Evolutionary conservation across 2,329 filamentous ascomycete species (phyloP).

Genomic region (Xylariaceae sp.): DNA sequence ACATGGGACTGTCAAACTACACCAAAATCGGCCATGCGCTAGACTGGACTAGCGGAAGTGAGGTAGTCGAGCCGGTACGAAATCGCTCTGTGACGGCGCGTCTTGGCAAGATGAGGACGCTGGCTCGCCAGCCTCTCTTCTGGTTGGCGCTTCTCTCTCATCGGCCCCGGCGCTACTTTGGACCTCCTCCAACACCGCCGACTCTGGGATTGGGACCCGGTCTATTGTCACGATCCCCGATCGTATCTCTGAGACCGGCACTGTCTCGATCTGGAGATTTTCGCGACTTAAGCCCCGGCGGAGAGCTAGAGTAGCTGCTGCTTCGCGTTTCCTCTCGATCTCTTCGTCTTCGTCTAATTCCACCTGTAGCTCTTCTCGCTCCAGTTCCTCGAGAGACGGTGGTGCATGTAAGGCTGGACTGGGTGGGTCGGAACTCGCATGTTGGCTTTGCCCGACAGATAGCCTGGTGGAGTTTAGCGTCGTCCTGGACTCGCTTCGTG

Average conservation of each 20-base stretch:
- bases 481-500: conserved; percentile 54
- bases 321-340: conserved; percentile 46
- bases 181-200: conserved; percentile 23
- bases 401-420: conserved; percentile 36
- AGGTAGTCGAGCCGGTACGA: conserved; percentile 55
- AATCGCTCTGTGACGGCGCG: conserved; percentile 28
- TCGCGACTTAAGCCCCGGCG: conserved; percentile 42
- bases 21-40: not conserved
- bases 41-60: conserved; percentile 39
- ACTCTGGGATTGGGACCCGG: conserved; percentile 25
- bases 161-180: conserved; percentile 18
- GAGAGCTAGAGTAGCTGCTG: conserved; percentile 46
- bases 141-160: conserved; percentile 5
- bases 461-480: conserved; percentile 43
- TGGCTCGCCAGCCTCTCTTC: conserved; percentile 9
- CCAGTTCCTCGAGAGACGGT: conserved; percentile 47
- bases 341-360: conserved; percentile 49
- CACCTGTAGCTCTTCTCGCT: conserved; percentile 47
- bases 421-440: conserved; percentile 26
- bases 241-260: conserved; percentile 30
- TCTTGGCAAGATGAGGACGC: conserved; percentile 11
- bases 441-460: conserved; percentile 21
- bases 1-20: conserved; percentile 9
- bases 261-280: conserved; percentile 32
- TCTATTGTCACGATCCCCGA: conserved; percentile 28